These are phyloP conservation scores for Cicer judaicum DNA, from an alignment of 306 rosid species.

Conservation along the genomic window DNA sequence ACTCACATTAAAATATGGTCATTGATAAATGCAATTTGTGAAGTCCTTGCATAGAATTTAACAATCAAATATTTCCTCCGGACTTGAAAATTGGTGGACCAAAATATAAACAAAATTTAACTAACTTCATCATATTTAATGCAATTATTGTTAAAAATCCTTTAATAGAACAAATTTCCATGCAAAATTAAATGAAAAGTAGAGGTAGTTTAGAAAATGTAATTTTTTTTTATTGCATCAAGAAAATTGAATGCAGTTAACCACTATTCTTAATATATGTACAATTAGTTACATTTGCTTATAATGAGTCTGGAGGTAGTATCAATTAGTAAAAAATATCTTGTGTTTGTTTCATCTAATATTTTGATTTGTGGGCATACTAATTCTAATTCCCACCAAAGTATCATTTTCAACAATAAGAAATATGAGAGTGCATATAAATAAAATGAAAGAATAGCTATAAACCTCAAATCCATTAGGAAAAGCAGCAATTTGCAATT, in stretches of 20 bases:
- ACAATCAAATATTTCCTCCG: neutral
- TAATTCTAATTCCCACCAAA: constrained; percentile 32
- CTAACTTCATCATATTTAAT: no score
- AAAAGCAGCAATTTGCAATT: constrained; percentile 63
- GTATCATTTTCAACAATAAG: constrained; percentile 18
- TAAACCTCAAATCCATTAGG: constrained; percentile 94
- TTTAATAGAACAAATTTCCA: no score
- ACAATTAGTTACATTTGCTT: no score
- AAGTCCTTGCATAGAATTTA: constrained; percentile 17
- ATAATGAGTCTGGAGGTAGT: no score
- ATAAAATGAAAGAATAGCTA: constrained; percentile 29
- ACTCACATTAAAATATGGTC: constrained; percentile 32
- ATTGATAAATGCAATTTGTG: constrained; percentile 22
- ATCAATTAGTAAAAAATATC: constrained; percentile 18
- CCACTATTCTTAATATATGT: no score
- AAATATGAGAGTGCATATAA: constrained; percentile 29
- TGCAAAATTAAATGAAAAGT: no score
- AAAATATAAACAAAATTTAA: no score
- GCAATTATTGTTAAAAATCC: no score
- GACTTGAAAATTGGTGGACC: no score
- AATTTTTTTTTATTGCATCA: no score
- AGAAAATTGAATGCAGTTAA: no score
- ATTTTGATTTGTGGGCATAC: constrained; percentile 16
- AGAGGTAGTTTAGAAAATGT: no score
- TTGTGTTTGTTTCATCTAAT: constrained; percentile 28